Conservation (phyloP, 805 yeast genomes). For the Cyberlindnera samutprakarnensis region DNA sequence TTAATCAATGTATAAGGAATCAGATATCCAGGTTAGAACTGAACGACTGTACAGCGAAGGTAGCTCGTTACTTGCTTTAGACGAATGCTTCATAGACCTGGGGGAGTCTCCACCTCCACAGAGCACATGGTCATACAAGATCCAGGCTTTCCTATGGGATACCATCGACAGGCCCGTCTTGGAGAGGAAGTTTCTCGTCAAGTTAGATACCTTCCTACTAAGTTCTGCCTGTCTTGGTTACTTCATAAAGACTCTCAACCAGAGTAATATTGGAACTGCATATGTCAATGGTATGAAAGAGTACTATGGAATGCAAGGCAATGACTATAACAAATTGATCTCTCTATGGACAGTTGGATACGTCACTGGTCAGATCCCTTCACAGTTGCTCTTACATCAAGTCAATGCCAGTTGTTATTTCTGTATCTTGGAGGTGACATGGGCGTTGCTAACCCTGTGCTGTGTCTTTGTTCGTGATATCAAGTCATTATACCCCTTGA, state of each 20-base stretch:
- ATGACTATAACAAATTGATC: conserved; percentile 35
- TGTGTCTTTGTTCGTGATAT: conserved; percentile 8
- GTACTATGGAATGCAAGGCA: conserved; percentile 29
- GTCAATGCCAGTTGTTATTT: conserved; percentile 33
- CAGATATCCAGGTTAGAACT: too few species aligned
- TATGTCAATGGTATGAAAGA: conserved; percentile 28
- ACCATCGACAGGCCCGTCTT: conserved; percentile 2
- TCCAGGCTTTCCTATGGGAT: neutral
- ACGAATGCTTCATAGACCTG: neutral
- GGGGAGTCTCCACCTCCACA: too few species aligned
- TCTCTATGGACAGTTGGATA: conserved; percentile 43
- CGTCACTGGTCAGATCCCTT: conserved; percentile 40
- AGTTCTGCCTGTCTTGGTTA: conserved; percentile 5
- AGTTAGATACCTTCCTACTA: conserved; percentile 5
- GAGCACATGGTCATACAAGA: neutral
- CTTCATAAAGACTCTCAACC: conserved; percentile 5
- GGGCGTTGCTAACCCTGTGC: conserved; percentile 31
- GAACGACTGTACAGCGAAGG: too few species aligned
- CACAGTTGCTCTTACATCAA: conserved; percentile 29
- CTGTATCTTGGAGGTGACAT: conserved; percentile 34
- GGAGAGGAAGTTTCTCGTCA: conserved; percentile 3
- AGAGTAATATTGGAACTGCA: conserved; percentile 21
- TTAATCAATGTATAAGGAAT: too few species aligned
- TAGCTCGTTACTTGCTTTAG: too few species aligned
- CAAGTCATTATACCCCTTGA: conserved; percentile 21